Evolutionary conservation across 2,329 filamentous ascomycete genomes (phyloP).

Genomic region (Blumeria hordei): DNA sequence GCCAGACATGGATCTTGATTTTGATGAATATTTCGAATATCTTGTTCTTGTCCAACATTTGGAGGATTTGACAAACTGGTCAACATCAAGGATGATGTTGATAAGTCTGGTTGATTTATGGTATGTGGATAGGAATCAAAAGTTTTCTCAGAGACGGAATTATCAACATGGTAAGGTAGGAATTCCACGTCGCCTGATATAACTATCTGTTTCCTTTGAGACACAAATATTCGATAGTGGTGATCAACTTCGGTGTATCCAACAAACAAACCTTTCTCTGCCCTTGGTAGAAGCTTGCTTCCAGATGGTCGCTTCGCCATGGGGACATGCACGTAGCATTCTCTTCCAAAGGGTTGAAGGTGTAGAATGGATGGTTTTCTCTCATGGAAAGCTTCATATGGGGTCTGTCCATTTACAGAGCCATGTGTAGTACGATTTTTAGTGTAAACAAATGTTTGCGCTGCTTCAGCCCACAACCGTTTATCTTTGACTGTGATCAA

Average conservation of each 20-base stretch:
- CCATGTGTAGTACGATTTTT: background rate
- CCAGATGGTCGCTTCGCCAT: background rate
- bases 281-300: background rate
- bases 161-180: background rate
- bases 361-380: background rate
- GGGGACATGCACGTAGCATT: background rate
- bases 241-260: background rate
- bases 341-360: background rate
- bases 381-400: background rate
- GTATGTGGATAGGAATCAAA: background rate
- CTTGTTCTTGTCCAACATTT: background rate
- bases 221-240: background rate
- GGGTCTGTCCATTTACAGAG: background rate
- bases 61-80: background rate
- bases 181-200: background rate
- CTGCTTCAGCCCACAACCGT: background rate
- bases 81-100: background rate
- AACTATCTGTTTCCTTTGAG: background rate
- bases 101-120: background rate
- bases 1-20: background rate
- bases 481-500: background rate
- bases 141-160: background rate
- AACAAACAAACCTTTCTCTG: background rate
- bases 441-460: background rate
- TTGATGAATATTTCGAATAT: background rate